Conservation (phyloP, 257 asterid species). For the Nicotiana benthamiana region DNA sequence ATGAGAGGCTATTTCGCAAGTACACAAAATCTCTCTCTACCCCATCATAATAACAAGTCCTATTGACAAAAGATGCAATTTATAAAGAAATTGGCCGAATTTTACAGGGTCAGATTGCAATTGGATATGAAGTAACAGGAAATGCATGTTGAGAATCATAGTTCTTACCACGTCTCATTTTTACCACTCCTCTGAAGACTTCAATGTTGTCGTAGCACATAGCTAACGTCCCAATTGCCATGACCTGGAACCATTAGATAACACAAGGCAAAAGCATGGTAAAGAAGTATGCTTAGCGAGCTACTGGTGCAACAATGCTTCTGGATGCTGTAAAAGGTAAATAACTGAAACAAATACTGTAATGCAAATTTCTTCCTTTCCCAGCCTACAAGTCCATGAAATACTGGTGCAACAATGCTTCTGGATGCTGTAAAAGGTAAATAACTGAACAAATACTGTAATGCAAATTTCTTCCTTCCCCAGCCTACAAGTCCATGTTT, state of each 20-base stretch:
- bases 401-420: background rate
- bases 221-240: constrained; percentile 97
- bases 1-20: too few species aligned
- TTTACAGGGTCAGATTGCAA: background rate
- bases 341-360: background rate
- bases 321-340: background rate
- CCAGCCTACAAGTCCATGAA: background rate
- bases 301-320: background rate
- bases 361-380: background rate
- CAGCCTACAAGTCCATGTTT: background rate
- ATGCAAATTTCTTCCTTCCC: background rate
- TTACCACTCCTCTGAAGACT: constrained; percentile 91
- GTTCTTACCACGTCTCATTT: constrained; percentile 94
- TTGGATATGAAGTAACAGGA: background rate
- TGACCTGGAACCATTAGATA: constrained; percentile 44
- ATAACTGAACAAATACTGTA: background rate
- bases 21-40: too few species aligned
- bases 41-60: background rate
- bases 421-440: background rate
- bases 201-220: constrained; percentile 86
- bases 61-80: background rate
- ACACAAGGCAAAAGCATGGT: background rate
- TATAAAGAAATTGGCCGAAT: background rate
- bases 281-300: background rate
- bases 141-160: constrained; percentile 4